These are phyloP conservation scores for Fraxinus xanthoxyloides DNA, from an alignment of 305 asterid species.

Conservation along the genomic window DNA sequence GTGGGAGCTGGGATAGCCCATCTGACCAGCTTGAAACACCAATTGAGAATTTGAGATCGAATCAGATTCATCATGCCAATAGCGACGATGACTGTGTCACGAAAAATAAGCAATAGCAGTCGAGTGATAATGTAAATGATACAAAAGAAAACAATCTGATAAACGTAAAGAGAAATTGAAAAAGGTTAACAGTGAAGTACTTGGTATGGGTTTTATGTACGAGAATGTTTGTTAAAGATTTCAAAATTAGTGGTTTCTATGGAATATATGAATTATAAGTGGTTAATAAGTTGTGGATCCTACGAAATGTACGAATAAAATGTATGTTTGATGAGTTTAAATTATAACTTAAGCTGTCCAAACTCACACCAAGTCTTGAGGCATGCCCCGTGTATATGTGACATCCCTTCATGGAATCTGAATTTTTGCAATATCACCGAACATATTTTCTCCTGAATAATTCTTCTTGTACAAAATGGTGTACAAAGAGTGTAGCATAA, in stretches of 20 bases:
- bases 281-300: not conserved
- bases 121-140: not conserved
- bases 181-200: not conserved
- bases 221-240: not conserved
- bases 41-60: not conserved
- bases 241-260: not conserved
- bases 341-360: not conserved
- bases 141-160: not conserved
- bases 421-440: not conserved
- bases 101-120: not conserved
- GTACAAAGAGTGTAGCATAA: too few species aligned
- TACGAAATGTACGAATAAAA: not conserved
- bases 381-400: not conserved
- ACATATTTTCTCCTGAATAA: too few species aligned
- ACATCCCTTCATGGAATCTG: not conserved
- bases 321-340: not conserved
- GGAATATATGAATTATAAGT: not conserved
- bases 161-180: not conserved
- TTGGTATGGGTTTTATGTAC: not conserved
- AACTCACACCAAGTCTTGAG: not conserved
- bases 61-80: not conserved
- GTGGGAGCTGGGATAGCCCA: not conserved
- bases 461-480: too few species aligned
- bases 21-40: not conserved
- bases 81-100: not conserved